Evolutionary conservation across 331 rosid species (phyloP).

Genomic region (Quercus tomentella): DNA sequence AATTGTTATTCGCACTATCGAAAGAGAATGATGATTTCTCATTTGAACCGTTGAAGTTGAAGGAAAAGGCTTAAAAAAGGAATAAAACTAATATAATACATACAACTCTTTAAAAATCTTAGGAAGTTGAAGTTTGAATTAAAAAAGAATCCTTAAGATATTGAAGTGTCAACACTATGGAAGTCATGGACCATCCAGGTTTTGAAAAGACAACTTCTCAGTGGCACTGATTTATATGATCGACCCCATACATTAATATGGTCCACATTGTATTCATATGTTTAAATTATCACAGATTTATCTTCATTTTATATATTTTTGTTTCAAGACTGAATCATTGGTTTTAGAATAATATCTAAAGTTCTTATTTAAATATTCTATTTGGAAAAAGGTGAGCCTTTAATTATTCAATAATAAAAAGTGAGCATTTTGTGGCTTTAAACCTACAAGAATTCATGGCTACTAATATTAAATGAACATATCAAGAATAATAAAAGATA

Average conservation of each 20-base stretch:
- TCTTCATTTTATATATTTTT: neutral
- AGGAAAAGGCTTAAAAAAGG: slow-evolving; percentile 11
- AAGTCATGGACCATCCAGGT: slow-evolving; percentile 26
- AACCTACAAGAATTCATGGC: neutral
- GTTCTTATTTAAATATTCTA: too few species aligned
- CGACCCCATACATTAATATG: neutral
- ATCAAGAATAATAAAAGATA: neutral
- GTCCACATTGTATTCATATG: neutral
- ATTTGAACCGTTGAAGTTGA: slow-evolving; percentile 32
- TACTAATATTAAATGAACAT: neutral
- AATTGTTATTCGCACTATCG: slow-evolving; percentile 30
- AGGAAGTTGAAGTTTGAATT: neutral
- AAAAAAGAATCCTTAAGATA: neutral
- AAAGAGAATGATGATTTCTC: slow-evolving; percentile 17
- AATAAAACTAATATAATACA: slow-evolving; percentile 8
- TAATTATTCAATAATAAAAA: too few species aligned
- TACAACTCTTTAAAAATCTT: neutral
- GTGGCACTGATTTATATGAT: neutral
- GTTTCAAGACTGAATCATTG: too few species aligned
- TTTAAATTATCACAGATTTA: neutral
- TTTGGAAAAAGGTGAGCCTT: too few species aligned
- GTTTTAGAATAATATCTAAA: too few species aligned
- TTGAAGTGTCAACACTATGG: slow-evolving; percentile 28
- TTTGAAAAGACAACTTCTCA: slow-evolving; percentile 21
- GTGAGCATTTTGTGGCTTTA: neutral